Evolutionary conservation across 2,329 filamentous ascomycete species (phyloP), one percentile per base, ranked within the genome.

Genomic region (Epichloe sibirici): DNA sequence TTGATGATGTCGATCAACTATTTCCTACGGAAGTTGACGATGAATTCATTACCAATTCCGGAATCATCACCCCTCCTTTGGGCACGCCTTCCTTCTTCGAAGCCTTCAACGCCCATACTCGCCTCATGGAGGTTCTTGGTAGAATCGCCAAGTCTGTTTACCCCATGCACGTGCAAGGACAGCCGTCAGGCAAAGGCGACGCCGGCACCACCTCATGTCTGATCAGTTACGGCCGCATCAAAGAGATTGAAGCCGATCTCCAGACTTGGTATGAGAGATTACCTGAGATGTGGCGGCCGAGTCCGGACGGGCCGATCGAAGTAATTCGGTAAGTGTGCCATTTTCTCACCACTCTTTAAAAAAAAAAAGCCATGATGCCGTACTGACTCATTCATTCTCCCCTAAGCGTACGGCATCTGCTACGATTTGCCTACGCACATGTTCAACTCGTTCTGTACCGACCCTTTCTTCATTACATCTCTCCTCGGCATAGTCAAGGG

Each of bases 391-490:
- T 21, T 8, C n/a, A 13, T n/a, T 49, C 35, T 21, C 17, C n/a
- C 25, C 21, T 45, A 50, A 79, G 77, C 9, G 75, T 82, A n/a
- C 86, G 88, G 55, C 88, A 90, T 57, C 72, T 90, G 25, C 72
- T 93, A 21, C 78, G 87, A 38, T 84, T 93, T 66, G 80, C 83
- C n/a, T 91, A 87, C 63, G 86, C 85, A 2, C 86, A 91, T 61
- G 85, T 90, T 5, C 88, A 91, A 62, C 83, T 93, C 65, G 82
- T 93, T 62, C 71, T 93, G 2, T 93, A 93, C 62, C 76, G 88
- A 17, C 88, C 88, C 0, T 93, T 93, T 64, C 70, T 93, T 12
- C 88, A 93, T 64, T 93, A 91, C 59, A 82, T 89, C 15, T 89
- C 87, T 7, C 81, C 82, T 9, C 74, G 79, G 44, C 69, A 80